Percentiles rank a stretch among this genome's conserved stretches.
Conservation (phyloP, 768 basidiomycete genomes). For the Saitozyma podzolica region DNA sequence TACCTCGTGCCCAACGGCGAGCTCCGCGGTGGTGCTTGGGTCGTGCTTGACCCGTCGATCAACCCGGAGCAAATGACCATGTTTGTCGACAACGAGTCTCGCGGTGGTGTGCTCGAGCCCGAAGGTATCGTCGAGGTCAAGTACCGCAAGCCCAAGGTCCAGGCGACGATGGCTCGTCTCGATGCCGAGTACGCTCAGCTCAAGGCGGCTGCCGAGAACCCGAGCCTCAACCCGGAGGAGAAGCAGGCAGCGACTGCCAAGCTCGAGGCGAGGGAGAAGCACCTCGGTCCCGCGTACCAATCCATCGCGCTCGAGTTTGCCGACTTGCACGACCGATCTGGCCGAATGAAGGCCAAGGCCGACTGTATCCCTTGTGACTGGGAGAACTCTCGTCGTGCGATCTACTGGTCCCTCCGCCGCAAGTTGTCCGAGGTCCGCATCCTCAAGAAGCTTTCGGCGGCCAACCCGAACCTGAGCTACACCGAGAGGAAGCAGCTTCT, state of each 20-base stretch:
- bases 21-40: slow-evolving; percentile 98
- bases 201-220: slow-evolving; percentile 77
- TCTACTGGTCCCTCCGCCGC: slow-evolving; percentile 85
- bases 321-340: slow-evolving; percentile 90
- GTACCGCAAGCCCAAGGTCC: slow-evolving; percentile 88
- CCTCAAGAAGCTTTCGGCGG: slow-evolving; percentile 60
- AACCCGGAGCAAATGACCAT: slow-evolving; percentile 98
- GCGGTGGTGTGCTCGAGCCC: slow-evolving; percentile 91
- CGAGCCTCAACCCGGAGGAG: slow-evolving; percentile 70
- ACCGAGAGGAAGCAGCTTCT: slow-evolving; percentile 70
- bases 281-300: slow-evolving; percentile 85
- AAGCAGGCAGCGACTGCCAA: slow-evolving; percentile 68
- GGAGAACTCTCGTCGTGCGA: slow-evolving; percentile 83
- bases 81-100: slow-evolving; percentile 94
- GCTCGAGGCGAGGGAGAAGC: slow-evolving; percentile 71
- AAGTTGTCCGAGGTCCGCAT: slow-evolving; percentile 55
- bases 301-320: slow-evolving; percentile 92
- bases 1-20: slow-evolving; percentile 99
- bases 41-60: slow-evolving; percentile 96
- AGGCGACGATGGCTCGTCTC: slow-evolving; percentile 87
- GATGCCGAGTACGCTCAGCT: slow-evolving; percentile 77
- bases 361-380: slow-evolving; percentile 83
- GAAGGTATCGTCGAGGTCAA: slow-evolving; percentile 85
- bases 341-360: slow-evolving; percentile 97
- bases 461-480: slow-evolving; percentile 68